Percentiles rank a stretch among this genome's conserved stretches.
phyloP scores from a whole-genome alignment of 2,329 filamentous ascomycete genomes.

The Fusarium globosum region DNA sequence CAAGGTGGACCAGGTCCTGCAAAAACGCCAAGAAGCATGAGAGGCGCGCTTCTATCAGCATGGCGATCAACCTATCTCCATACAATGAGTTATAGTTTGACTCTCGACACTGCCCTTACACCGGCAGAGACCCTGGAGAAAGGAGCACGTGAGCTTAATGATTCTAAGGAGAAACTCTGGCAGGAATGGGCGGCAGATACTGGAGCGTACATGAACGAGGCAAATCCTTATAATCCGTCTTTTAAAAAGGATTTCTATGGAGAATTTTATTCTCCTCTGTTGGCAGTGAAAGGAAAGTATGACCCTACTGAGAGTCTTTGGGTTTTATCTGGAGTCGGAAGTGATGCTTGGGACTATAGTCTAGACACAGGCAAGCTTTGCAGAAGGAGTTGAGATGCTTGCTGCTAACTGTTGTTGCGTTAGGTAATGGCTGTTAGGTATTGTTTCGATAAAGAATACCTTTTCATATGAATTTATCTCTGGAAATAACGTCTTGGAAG shows the following conservation, averaged over 20 bases:
- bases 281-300: not conserved
- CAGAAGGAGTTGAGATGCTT: fast-evolving
- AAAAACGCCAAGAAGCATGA: not conserved
- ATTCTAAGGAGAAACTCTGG: not conserved
- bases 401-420: not conserved
- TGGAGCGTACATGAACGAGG: not conserved
- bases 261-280: not conserved
- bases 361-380: not conserved
- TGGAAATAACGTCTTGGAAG: no score
- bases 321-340: not conserved
- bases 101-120: not conserved
- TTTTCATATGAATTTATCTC: no score
- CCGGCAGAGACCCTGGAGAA: not conserved
- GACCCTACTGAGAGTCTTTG: not conserved
- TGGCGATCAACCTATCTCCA: not conserved
- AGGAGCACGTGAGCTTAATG: not conserved
- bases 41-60: not conserved
- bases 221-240: not conserved
- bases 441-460: no score
- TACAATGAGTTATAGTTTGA: not conserved
- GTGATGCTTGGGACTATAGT: not conserved
- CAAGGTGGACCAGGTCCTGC: not conserved
- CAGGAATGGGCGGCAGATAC: not conserved
- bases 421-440: no score
- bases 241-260: not conserved